Evolutionary conservation across 108 stramenopile species (phyloP).

Genomic region (Cyclotella choctawhatcheeana): DNA sequence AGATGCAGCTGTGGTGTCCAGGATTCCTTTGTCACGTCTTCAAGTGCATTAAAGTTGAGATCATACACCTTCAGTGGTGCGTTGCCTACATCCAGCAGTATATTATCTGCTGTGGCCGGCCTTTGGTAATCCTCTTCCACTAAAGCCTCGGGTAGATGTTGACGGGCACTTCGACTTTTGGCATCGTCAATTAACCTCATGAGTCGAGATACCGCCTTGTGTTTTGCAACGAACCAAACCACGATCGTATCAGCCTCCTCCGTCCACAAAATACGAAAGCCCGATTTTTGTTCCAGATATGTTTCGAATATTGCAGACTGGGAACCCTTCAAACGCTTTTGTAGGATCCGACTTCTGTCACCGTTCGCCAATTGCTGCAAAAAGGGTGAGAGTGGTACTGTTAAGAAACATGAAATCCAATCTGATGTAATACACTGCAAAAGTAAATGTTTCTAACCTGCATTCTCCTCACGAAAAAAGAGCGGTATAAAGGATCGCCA

Average conservation of each 20-base stretch:
- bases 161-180: conserved; percentile 43
- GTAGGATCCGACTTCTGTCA: conserved; percentile 52
- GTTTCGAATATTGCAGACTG: conserved; percentile 56
- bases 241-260: conserved; percentile 30
- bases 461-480: conserved; percentile 50
- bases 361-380: conserved; percentile 52
- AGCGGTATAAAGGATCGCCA: conserved; percentile 47
- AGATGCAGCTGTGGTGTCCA: conserved; percentile 58
- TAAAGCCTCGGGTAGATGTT: conserved; percentile 12
- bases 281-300: conserved; percentile 62
- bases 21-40: conserved; percentile 15
- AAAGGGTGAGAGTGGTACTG: no score
- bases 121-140: background rate
- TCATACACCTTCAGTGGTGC: conserved; percentile 58
- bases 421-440: no score
- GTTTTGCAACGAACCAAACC: conserved; percentile 55
- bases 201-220: conserved; percentile 54
- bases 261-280: conserved; percentile 59
- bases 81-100: conserved; percentile 53
- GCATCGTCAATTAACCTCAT: conserved; percentile 63
- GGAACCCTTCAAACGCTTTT: conserved; percentile 53
- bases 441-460: no score
- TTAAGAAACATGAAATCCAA: no score
- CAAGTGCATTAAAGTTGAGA: conserved; percentile 31
- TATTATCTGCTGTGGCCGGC: background rate